These are phyloP conservation scores for Chaetomium cochliodes DNA, from an alignment of 495 filamentous ascomycete genomes.

Conservation along the genomic window DNA sequence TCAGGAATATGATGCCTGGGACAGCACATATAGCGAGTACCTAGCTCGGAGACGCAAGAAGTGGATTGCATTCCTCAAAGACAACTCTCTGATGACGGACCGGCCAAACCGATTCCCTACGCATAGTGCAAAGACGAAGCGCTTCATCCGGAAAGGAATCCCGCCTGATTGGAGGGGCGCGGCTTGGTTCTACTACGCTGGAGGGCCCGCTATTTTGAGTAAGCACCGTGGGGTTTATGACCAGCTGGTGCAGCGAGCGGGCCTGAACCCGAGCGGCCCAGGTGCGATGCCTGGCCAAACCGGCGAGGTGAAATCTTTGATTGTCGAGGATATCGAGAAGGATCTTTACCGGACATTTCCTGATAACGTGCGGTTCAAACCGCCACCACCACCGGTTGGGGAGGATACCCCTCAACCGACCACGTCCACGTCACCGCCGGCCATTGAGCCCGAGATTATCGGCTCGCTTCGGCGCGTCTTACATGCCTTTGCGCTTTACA, in stretches of 20 bases:
- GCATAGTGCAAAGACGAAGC: constrained; percentile 76
- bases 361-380: constrained; percentile 89
- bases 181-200: constrained; percentile 98
- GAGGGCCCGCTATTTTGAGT: constrained; percentile 72
- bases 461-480: constrained; percentile 79
- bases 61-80: constrained; percentile 74
- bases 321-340: constrained; percentile 90
- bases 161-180: constrained; percentile 88
- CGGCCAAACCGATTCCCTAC: constrained; percentile 75
- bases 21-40: constrained; percentile 64
- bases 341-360: constrained; percentile 95
- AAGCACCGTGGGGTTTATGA: constrained; percentile 74
- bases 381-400: constrained; percentile 36
- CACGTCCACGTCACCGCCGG: constrained; percentile 30
- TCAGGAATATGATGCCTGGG: constrained; percentile 82
- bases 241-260: constrained; percentile 56
- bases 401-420: not conserved
- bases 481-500: constrained; percentile 84
- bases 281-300: constrained; percentile 18
- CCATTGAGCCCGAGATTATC: constrained; percentile 73
- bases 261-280: constrained; percentile 25
- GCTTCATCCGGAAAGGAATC: constrained; percentile 92
- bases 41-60: constrained; percentile 70
- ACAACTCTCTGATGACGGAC: constrained; percentile 69
- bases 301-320: constrained; percentile 59